Evolutionary conservation across 108 stramenopile genomes (phyloP), one percentile per base, ranked within the genome.

Genomic region (Cyclotella sp.): DNA sequence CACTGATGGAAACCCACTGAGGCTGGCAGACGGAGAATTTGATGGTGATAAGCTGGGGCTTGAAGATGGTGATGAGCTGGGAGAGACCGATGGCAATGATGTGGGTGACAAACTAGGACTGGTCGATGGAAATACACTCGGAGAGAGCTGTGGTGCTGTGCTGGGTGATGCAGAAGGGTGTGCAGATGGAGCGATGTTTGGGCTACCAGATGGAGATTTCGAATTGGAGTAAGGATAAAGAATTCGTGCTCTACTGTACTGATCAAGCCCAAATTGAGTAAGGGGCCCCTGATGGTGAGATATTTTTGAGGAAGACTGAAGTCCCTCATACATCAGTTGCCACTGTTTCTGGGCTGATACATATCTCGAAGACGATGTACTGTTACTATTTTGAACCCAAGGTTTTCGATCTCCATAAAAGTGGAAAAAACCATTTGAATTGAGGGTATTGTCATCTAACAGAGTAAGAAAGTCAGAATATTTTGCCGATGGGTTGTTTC

Each of bases 341-440:
- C 61, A 62, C 15, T 3, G 34, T 14, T 62, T 40, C 10, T 10
- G 30, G 0, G 39, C 39, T 0, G 11, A 11, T 7, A 13, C 0
- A 21, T 11, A 39, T 34, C 6, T 2, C 6, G 34, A 34, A 39
- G 24, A 1, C 30, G 61, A 19, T 0, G n/a, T 34, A 18, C 30
- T 4, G 11, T 21, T 62, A 30, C 61, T 62, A 1, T 40, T 40
- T 2, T 16, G 29, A n/a, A 22, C 19, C 61, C 61, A 62, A 11
- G 61, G 61, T 16, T 62, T 62, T 9, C 61, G 61, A 19, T 40
- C 19, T 9, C 61, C 61, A 19, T 62, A 62, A 40, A 62, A 62
- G 61, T 62, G 61, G 3, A 62, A 8, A 18, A 62, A 62, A 30
- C 61, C 61, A 62, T 62, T 3, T 19, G 61, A 34, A 18, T 39